Evolutionary conservation across 805 yeast genomes (phyloP), one percentile per base, ranked within the genome.

Genomic region (Starmerella stigmatis): DNA sequence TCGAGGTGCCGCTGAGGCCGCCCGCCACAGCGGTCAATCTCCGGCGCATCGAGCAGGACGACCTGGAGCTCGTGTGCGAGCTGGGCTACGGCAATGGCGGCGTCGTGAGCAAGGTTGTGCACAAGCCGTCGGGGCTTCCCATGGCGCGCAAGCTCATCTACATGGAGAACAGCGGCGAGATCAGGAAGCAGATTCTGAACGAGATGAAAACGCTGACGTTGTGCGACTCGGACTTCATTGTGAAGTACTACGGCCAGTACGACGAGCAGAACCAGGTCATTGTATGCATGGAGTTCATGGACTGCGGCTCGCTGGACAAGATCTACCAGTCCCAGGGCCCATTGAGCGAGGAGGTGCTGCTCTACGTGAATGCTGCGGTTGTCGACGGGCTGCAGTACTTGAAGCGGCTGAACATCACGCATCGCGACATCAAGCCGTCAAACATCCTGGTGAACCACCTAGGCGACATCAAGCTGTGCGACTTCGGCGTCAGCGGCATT

Each of bases 1-100:
- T 22, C n/a, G 33, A 37, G 12, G 22, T 30, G 3, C 50, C 46
- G 7, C 25, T 12, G 7, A 27, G 27, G 21, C 41, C 27, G 11
- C 44, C 42, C 10, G 47, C 37, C 12, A 34, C 38, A 8, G 21
- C 28, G 1, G 44, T 46, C 10, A 46, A 46, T 15, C 39, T 46
- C 33, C 39, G 33, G 22, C 35, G 41, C 36, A 34, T 48, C 38
- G 70, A 70, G 44, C 72, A 72, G 33, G 77, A 76, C 34, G 96
- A 92, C 57, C 64, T 92, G 21, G 75, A 86, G 13, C 75, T 78
- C 27, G 61, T 92, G 43, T 78, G 84, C 48, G 78, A 78, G 49
- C 69, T 92, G 41, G 99, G 99, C 9, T 73, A 85, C 23, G 99
- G 99, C 11, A 88, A 85, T 60, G 86, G 95, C 11, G 99, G 99